phyloP scores from a whole-genome alignment of 345 rosid species.

The Populus deltoides region DNA sequence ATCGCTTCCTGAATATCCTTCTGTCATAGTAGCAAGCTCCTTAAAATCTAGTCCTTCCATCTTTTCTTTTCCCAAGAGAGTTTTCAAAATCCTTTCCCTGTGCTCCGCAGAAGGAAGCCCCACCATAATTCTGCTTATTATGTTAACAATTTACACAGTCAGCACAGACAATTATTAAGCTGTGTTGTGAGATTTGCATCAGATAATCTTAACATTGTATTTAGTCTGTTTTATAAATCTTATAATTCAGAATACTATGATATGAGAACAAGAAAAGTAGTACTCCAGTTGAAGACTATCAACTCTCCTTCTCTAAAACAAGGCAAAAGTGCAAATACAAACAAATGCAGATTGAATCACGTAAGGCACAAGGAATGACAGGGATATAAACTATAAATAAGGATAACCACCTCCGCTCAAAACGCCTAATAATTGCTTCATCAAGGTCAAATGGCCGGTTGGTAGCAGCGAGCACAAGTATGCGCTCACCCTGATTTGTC shows the following conservation, averaged over 20 bases:
- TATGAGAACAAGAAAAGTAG: not conserved
- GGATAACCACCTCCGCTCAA: conserved; percentile 73
- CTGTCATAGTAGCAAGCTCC: conserved; percentile 76
- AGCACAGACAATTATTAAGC: not conserved
- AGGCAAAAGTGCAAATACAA: not conserved
- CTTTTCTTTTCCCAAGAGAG: conserved; percentile 67
- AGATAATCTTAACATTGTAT: too few relatives aligned
- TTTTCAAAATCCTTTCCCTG: conserved; percentile 66
- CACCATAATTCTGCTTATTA: conserved; percentile 61
- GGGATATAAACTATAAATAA: not conserved
- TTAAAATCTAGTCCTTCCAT: conserved; percentile 60
- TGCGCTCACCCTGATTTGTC: conserved; percentile 72
- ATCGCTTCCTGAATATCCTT: conserved; percentile 83
- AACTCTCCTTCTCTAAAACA: not conserved
- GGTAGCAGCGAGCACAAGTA: conserved; percentile 94
- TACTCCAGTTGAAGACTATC: not conserved
- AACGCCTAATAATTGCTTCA: conserved; percentile 90
- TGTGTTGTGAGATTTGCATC: not conserved
- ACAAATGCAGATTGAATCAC: not conserved
- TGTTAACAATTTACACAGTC: not conserved
- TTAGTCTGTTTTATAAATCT: not conserved
- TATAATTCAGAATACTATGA: not conserved
- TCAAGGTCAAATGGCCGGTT: conserved; percentile 96
- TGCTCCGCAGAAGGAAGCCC: conserved; percentile 68
- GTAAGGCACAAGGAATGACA: not conserved